Evolutionary conservation across 495 filamentous ascomycete genomes (phyloP).

Genomic region (Podospora sp.): DNA sequence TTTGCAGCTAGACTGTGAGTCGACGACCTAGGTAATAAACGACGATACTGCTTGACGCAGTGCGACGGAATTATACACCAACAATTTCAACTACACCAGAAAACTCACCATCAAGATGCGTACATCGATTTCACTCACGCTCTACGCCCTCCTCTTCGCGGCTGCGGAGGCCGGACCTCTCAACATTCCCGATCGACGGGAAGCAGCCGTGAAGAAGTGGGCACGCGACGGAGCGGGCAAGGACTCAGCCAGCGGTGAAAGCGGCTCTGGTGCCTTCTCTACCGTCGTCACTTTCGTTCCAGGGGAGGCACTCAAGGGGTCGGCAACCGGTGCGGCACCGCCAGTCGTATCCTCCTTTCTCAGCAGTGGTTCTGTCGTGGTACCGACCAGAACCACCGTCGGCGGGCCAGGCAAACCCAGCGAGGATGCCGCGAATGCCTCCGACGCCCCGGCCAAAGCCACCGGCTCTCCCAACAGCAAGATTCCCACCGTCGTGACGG

Average conservation of each 20-base stretch:
- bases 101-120: conserved; percentile 27
- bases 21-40: not conserved
- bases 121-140: conserved; percentile 18
- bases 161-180: conserved; percentile 36
- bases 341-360: not conserved
- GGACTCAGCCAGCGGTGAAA: conserved; percentile 6
- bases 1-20: conserved; percentile 11
- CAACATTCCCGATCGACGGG: conserved; percentile 1
- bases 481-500: conserved; percentile 44
- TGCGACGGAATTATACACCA: not conserved
- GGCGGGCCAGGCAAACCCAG: not conserved
- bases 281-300: conserved; percentile 19
- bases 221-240: conserved; percentile 12
- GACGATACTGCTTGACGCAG: conserved; percentile 3
- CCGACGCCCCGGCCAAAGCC: not conserved
- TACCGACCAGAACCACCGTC: not conserved
- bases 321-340: not conserved
- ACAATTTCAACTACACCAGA: not conserved
- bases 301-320: not conserved
- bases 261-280: not conserved
- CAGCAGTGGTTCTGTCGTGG: not conserved
- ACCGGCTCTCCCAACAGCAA: conserved; percentile 35
- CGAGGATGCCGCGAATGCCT: not conserved
- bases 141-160: conserved; percentile 21
- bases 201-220: conserved; percentile 3